Percentiles rank a stretch among this genome's conserved stretches.
These are phyloP conservation scores for Ganoderma boninense DNA, from an alignment of 1,284 basidiomycete genomes.

Conservation along the genomic window DNA sequence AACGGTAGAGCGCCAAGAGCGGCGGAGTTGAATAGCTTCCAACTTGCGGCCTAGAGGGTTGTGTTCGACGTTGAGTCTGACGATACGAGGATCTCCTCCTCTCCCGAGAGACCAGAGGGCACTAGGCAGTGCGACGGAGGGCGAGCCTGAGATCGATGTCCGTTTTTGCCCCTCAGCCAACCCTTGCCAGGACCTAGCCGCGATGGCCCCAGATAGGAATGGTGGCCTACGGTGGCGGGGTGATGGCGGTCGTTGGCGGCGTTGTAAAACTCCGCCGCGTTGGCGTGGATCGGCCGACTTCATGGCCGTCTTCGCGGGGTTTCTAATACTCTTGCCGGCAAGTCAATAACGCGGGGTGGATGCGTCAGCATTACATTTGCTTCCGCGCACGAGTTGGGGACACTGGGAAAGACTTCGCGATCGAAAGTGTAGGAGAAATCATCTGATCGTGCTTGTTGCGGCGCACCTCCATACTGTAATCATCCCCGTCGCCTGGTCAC, in stretches of 20 bases:
- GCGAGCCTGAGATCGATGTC: background rate
- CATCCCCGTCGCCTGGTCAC: slow-evolving; percentile 1
- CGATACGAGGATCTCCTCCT: slow-evolving; percentile 1
- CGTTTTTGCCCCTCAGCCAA: background rate
- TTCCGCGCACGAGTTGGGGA: slow-evolving; percentile 29
- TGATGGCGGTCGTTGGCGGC: slow-evolving; percentile 14
- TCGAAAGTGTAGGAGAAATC: slow-evolving; percentile 20
- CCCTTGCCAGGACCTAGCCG: background rate
- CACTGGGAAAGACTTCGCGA: background rate
- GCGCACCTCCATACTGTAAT: background rate
- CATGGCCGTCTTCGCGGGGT: slow-evolving; percentile 18
- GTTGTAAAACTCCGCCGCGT: slow-evolving; percentile 7
- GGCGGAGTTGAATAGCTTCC: slow-evolving; percentile 20
- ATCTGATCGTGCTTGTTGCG: slow-evolving; percentile 25
- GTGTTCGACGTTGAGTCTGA: slow-evolving; percentile 12
- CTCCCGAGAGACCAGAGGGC: slow-evolving; percentile 26
- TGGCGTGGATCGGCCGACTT: slow-evolving; percentile 12
- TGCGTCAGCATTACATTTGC: slow-evolving; percentile 29
- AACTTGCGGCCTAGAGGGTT: slow-evolving; percentile 6
- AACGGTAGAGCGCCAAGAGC: background rate
- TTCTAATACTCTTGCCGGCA: background rate
- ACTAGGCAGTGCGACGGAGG: background rate
- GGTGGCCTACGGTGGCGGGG: background rate
- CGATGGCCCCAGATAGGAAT: slow-evolving; percentile 23
- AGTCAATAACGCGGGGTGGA: slow-evolving; percentile 18